Conservation (phyloP, 352 stramenopile genomes). For the Pythium myriotylum region DNA sequence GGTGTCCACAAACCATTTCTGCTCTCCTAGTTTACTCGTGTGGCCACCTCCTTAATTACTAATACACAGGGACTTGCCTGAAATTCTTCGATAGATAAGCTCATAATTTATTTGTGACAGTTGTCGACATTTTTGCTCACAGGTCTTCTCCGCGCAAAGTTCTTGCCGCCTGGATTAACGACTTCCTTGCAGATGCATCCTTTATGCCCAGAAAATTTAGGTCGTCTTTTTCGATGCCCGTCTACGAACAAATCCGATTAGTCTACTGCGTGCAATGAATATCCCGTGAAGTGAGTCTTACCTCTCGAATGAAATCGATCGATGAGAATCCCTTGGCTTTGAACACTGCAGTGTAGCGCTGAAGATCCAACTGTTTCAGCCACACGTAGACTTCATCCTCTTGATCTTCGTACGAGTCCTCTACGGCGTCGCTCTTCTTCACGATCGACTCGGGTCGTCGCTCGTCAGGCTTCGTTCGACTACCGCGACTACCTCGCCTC, state of each 20-base stretch:
- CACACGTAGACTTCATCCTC: conserved; percentile 75
- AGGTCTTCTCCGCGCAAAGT: conserved; percentile 32
- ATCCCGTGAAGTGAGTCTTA: conserved; percentile 34
- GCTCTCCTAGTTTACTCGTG: background rate
- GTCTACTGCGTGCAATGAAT: no score
- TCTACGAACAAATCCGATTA: conserved; percentile 38
- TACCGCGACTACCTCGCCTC: conserved; percentile 27
- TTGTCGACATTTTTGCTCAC: conserved; percentile 2
- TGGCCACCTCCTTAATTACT: conserved; percentile 16
- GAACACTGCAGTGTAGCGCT: conserved; percentile 66
- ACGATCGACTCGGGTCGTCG: conserved; percentile 12
- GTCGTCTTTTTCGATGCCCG: conserved; percentile 83
- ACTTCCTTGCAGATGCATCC: conserved; percentile 55
- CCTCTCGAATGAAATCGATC: conserved; percentile 87
- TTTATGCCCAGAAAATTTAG: conserved; percentile 87
- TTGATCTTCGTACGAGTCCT: conserved; percentile 49
- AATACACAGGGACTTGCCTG: conserved; percentile 14
- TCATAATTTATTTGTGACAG: conserved; percentile 33
- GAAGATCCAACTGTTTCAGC: conserved; percentile 61
- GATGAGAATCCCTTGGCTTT: conserved; percentile 79
- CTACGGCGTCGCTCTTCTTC: conserved; percentile 30
- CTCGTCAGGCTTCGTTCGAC: conserved; percentile 17
- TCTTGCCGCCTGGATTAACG: conserved; percentile 61
- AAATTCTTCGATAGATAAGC: conserved; percentile 4
- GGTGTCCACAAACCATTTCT: background rate